Evolutionary conservation across 2,329 filamentous ascomycete genomes (phyloP).

Genomic region (Sarocladiaceae sp.): DNA sequence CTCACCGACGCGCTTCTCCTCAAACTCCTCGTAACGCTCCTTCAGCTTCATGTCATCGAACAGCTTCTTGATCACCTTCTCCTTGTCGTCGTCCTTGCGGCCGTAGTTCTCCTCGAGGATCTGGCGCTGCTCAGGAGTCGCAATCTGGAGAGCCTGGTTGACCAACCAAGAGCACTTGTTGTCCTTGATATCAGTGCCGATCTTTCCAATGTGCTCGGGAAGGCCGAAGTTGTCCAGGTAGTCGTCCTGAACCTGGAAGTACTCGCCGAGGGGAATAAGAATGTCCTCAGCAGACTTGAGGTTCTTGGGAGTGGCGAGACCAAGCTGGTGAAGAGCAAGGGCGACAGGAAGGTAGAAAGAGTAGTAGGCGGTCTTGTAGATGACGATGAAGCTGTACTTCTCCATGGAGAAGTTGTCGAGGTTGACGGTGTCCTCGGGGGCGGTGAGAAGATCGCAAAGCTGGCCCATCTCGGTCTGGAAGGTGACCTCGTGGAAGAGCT

Average conservation of each 20-base stretch:
- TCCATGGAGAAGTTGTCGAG: slow-evolving; percentile 92
- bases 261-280: slow-evolving; percentile 94
- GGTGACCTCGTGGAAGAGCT: slow-evolving; percentile 93
- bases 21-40: slow-evolving; percentile 79
- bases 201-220: slow-evolving; percentile 92
- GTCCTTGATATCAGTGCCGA: slow-evolving; percentile 97
- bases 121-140: slow-evolving; percentile 79
- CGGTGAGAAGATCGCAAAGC: slow-evolving; percentile 89
- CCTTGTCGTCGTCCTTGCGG: slow-evolving; percentile 77
- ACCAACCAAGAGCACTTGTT: slow-evolving; percentile 99
- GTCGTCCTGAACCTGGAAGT: slow-evolving; percentile 99
- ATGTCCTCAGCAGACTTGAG: slow-evolving; percentile 87
- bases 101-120: slow-evolving; percentile 92
- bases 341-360: slow-evolving; percentile 98
- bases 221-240: slow-evolving; percentile 98
- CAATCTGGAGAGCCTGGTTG: slow-evolving; percentile 84
- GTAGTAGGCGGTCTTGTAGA: slow-evolving; percentile 99
- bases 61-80: slow-evolving; percentile 82
- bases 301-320: slow-evolving; percentile 82
- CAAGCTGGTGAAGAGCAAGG: slow-evolving; percentile 79
- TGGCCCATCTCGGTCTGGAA: slow-evolving; percentile 96
- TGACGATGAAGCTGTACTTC: slow-evolving; percentile 97
- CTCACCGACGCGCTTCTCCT: slow-evolving; percentile 80
- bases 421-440: slow-evolving; percentile 89
- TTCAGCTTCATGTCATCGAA: slow-evolving; percentile 84